Evolutionary conservation across 2,329 filamentous ascomycete species (phyloP), one percentile per base, ranked within the genome.

Genomic region (Calonectria pteridis): DNA sequence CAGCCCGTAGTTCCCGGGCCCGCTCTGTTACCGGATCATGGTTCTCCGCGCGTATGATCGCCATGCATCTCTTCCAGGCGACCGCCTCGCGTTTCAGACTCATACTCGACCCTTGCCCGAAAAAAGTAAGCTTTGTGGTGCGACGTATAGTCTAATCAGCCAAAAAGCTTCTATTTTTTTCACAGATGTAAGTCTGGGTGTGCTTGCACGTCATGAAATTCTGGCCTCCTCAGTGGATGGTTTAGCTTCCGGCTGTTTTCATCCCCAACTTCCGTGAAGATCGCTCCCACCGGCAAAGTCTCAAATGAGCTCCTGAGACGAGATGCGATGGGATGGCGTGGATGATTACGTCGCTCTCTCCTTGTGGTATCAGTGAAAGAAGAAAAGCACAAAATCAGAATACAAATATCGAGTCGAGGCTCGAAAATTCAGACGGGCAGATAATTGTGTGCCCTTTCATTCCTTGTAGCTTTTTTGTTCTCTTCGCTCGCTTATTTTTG

Each of bases 21-120:
- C 53, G 7, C 43, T 72, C 64, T 72, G 70, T 63, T 64, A 72
- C 70, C 70, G 70, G 70, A 68, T 72, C 46, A 29, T 31, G 55
- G 18, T 26, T 28, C 70, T 68, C 70, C 70, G 70, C 18, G 46
- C 50, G 70, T 72, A 31, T 68, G 55, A 68, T 72, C 64, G 70
- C 64, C 35, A 51, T 49, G 37, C 46, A 35, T 63, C 26, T 23
- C 26, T 55, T 23, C 20, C n/a, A 63, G 35, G 29, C 58, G 58
- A 40, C 51, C 18, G 35, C n/a, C 20, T 26, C 28, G 31, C 18
- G 71, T 69, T 73, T 69, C 71, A 69, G 65, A 23, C 65, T 64
- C 49, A 29, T 63, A 28, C 43, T 63, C 43, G 10, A 31, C 62
- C 40, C 28, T 58, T 33, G 46, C 31, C 29, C 37, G 53, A 31